Base-by-base conservation (phyloP, 768 basidiomycete genomes). In the Sutorius australiensis region DNA sequence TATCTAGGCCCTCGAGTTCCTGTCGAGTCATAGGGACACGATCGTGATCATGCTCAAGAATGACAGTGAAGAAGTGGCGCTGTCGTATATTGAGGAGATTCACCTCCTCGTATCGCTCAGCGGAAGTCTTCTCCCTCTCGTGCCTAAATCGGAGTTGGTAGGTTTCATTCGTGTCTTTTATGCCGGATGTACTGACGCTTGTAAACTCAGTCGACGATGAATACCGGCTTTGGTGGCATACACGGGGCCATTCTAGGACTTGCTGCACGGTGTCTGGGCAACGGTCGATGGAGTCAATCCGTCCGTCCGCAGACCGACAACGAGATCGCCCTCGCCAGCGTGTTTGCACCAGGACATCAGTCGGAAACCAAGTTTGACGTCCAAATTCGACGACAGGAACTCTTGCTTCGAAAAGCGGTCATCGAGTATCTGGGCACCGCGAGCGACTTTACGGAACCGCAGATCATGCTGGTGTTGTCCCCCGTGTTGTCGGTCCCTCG, bases 21-120 rank as follows among this genome's bases (percentile, higher is more conserved):
- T 98, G 36, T 80, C 83, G 6, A 83, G 77, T 42, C 95, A 98
- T 61, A 80, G 87, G 17, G 87, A 94, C 46, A 92, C 93, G 0
- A 77, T 95, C 52, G 76, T 89, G 16, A 86, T 91, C 52, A 75
- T 95, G 32, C 76, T 98, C 0, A 87, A 91, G 65, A 89, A 87
- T 50, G 83, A 88, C 40, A 73, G 79, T 4, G 78, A 84, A 17
- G 75, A 79, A 37, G 75, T 85, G 14, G 81, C 85, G 1, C 63
- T 88, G 13, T 75, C 84, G 3, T 77, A 85, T 2, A 71, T 98
- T 12, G 84, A 91, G 61, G 92, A 95, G 67, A 79, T 88, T 14
- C 82, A 90, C 51, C 76, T 97, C 4, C 75, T 98, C 27, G 78
- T 95, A 1, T 80, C 83, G 11, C 73, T 97, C 6, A 82, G 89